Evolutionary conservation across 176 grass and related monocot genomes (phyloP), one percentile per base, ranked within the genome.

Genomic region (Aegilops umbellulata): DNA sequence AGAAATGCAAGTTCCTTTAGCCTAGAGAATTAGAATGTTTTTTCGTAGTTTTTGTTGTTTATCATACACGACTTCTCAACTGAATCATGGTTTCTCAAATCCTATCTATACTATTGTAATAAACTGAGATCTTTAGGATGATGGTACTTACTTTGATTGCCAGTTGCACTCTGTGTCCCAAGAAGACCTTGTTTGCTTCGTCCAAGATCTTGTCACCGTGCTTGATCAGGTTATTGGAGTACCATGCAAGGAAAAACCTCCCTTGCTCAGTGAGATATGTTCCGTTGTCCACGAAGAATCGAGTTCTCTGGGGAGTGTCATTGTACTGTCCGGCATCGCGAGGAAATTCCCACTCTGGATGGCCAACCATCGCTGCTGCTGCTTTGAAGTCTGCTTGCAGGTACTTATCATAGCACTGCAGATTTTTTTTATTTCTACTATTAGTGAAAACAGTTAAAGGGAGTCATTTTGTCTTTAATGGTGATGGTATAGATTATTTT

Each of bases 341-440:
- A 83, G 93, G 93, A 60, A 95, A 75, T 65, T 94, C 81, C 96
- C 91, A 98, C n/a, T 98, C 91, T 77, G 96, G 83, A 84, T 98
- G 89, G 64, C 93, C 91, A 60, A 86, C 88, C 65, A 80, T 44
- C 26, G 19, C 16, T 88, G 93, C 90, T 41, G 88, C 93, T 61
- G 69, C 64, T 86, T 84, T 90, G 88, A 95, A 95, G 71, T 92
- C 90, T 44, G 79, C 88, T 80, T 90, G 16, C 35, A 95, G 86
- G 75, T 92, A 90, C 46, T 95, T 92, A 69, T 95, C 93, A 34
- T 98, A 98, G 65, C 96, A 98, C 92, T 97, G 85, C 87, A 94
- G 35, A 38, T 85, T 58, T 9, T 86, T 72, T 73, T 32, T n/a
- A 15, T 30, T 26, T 62, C 82, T 53, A 53, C 5, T 53, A 19